phyloP scores from a whole-genome alignment of 257 asterid species.

The Verbena officinalis region DNA sequence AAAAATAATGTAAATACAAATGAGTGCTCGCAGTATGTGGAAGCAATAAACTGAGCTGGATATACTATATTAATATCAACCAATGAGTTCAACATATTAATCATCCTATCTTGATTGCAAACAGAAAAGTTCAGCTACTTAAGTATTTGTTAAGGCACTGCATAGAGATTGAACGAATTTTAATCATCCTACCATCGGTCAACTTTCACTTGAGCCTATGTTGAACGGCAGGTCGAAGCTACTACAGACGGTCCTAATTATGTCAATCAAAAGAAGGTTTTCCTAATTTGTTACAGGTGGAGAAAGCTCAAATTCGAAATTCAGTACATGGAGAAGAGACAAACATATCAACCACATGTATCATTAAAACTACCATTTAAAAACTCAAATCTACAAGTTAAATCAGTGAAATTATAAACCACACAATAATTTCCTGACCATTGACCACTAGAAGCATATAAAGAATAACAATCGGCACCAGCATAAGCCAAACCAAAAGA shows the following conservation, averaged over 20 bases:
- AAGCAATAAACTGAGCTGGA: neutral
- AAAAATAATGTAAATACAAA: neutral
- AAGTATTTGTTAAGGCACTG: neutral
- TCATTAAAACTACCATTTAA: too few relatives aligned
- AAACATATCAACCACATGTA: too few relatives aligned
- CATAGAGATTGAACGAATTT: neutral
- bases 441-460: neutral
- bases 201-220: neutral
- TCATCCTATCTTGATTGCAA: neutral
- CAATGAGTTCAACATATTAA: neutral
- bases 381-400: neutral
- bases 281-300: too few relatives aligned
- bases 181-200: neutral
- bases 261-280: too few relatives aligned
- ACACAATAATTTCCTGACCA: neutral
- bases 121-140: neutral
- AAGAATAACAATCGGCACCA: neutral
- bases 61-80: neutral
- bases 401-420: neutral
- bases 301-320: too few relatives aligned
- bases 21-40: neutral
- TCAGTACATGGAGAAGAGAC: too few relatives aligned
- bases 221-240: neutral
- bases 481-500: neutral
- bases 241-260: neutral